phyloP scores from a whole-genome alignment of 805 yeast genomes.

The Nakazawaea sp. region DNA sequence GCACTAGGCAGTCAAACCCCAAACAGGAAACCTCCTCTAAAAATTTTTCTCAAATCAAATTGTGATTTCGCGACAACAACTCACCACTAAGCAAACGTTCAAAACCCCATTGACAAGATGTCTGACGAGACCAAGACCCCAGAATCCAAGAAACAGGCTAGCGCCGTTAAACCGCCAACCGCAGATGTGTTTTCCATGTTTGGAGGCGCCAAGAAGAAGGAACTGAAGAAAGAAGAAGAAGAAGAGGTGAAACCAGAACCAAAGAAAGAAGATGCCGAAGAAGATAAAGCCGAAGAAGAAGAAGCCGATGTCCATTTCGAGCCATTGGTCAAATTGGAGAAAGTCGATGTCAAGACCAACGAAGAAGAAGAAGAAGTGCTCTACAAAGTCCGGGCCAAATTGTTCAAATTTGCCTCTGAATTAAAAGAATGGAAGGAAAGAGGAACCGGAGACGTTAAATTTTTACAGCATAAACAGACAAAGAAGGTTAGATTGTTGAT shows the following conservation, averaged over 20 bases:
- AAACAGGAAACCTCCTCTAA: not conserved
- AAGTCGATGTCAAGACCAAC: conserved; percentile 93
- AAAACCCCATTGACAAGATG: conserved; percentile 3
- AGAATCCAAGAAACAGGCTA: conserved; percentile 28
- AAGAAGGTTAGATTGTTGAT: conserved; percentile 85
- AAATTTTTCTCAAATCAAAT: no score
- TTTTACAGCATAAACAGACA: conserved; percentile 79
- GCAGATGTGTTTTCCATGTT: conserved; percentile 90
- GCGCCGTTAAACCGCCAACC: conserved; percentile 49
- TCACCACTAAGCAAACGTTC: no score
- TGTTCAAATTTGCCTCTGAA: conserved; percentile 80
- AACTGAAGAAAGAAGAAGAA: conserved; percentile 27
- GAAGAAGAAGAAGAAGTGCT: conserved; percentile 84
- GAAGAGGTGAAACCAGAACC: conserved; percentile 28
- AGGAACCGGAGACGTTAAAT: conserved; percentile 97
- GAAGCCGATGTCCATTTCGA: conserved; percentile 89
- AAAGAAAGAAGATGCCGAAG: conserved; percentile 27
- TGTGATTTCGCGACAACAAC: not conserved
- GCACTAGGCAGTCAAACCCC: not conserved
- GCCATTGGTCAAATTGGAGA: conserved; percentile 91
- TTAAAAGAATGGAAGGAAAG: conserved; percentile 97
- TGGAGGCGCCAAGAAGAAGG: conserved; percentile 76
- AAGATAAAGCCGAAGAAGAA: conserved; percentile 58
- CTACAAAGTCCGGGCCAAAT: conserved; percentile 87
- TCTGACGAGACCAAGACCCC: conserved; percentile 20